Conservation (phyloP, 192 early-diverging fungal species). For the Coemansia sp. region DNA sequence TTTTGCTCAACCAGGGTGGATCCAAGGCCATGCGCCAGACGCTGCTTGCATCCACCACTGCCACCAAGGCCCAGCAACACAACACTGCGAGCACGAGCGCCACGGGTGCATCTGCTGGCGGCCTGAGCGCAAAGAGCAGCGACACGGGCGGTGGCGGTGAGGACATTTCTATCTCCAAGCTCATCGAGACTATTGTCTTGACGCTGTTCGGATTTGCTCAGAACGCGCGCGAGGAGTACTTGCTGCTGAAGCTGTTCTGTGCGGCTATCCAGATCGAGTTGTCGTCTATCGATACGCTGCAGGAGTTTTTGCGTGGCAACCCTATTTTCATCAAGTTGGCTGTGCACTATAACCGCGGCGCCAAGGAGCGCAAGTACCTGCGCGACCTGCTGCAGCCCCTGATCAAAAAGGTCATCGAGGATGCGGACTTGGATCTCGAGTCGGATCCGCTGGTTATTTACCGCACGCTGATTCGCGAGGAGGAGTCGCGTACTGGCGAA, state of each 20-base stretch:
- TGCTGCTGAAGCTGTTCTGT: constrained; percentile 93
- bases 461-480: constrained; percentile 82
- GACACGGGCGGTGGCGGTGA: constrained; percentile 18
- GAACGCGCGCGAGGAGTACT: constrained; percentile 94
- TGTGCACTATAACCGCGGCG: constrained; percentile 93
- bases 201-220: constrained; percentile 98
- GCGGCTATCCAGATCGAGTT: constrained; percentile 90
- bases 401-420: constrained; percentile 77
- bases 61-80: neutral
- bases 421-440: constrained; percentile 85
- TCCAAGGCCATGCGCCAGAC: constrained; percentile 56
- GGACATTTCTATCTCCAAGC: constrained; percentile 62
- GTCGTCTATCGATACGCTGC: constrained; percentile 75
- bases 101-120: neutral
- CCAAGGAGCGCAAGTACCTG: constrained; percentile 93
- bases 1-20: constrained; percentile 85
- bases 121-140: constrained; percentile 8
- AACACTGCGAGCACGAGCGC: neutral
- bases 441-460: constrained; percentile 92
- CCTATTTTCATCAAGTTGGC: constrained; percentile 98
- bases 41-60: constrained; percentile 17
- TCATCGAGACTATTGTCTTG: constrained; percentile 89
- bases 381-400: constrained; percentile 82
- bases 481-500: constrained; percentile 88
- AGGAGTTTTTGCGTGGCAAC: constrained; percentile 94